These are phyloP conservation scores for Eurotiales sp. DNA, from an alignment of 2,329 filamentous ascomycete species.

Conservation along the genomic window DNA sequence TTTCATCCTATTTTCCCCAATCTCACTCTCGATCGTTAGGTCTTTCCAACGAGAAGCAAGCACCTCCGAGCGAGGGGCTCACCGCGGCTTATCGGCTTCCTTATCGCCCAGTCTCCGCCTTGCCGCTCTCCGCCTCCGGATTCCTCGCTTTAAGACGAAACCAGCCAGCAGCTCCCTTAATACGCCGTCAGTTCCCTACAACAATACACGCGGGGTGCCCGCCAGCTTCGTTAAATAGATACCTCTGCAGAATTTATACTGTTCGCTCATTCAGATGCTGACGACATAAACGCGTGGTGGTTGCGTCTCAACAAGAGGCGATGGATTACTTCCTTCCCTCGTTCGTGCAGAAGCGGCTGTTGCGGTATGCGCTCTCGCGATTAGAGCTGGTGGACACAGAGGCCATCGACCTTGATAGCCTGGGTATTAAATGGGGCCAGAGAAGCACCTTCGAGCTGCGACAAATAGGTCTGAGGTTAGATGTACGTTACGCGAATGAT, in stretches of 20 bases:
- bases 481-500: too few relatives aligned
- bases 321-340: constrained; percentile 76
- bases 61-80: neutral
- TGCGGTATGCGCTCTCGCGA: constrained; percentile 78
- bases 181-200: too few relatives aligned
- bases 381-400: constrained; percentile 86
- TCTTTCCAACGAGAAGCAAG: too few relatives aligned
- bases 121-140: constrained; percentile 7
- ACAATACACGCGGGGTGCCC: too few relatives aligned
- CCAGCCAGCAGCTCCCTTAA: neutral
- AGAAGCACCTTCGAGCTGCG: constrained; percentile 80
- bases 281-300: constrained; percentile 20
- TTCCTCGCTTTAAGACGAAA: constrained; percentile 1
- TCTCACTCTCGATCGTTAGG: neutral
- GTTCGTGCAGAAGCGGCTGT: constrained; percentile 78
- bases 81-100: neutral
- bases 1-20: too few relatives aligned
- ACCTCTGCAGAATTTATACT: neutral
- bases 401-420: constrained; percentile 76
- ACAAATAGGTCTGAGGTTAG: constrained; percentile 76
- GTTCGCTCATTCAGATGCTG: neutral
- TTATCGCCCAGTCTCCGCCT: neutral
- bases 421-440: constrained; percentile 79
- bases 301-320: constrained; percentile 26
- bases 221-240: too few relatives aligned